Evolutionary conservation across 345 rosid species (phyloP).

Genomic region (Anastatica hierochuntica): DNA sequence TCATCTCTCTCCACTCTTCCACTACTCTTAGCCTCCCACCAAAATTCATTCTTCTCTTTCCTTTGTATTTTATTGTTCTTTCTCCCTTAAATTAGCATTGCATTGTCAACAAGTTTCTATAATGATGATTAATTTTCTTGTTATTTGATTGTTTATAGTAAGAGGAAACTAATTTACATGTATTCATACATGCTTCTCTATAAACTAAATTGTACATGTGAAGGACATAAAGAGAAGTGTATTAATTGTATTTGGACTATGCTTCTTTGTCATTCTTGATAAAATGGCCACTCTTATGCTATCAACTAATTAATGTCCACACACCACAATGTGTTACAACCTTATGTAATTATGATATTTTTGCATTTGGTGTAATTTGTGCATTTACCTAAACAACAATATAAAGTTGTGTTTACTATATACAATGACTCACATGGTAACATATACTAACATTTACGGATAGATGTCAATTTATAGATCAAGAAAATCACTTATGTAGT

Average conservation of each 20-base stretch:
- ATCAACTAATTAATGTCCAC: conserved; percentile 4
- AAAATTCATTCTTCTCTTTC: conserved; percentile 5
- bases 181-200: no score
- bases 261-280: conserved; percentile 21
- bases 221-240: conserved; percentile 22
- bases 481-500: no score
- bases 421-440: no score
- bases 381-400: no score
- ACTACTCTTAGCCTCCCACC: no score
- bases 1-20: conserved; percentile 26
- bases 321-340: not conserved
- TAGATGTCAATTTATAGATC: no score
- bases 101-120: not conserved
- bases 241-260: conserved; percentile 17
- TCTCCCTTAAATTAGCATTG: not conserved
- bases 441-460: no score
- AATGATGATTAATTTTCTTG: conserved; percentile 11
- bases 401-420: no score
- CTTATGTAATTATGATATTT: not conserved
- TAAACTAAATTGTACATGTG: conserved; percentile 14
- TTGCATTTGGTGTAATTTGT: no score
- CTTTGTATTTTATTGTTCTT: not conserved
- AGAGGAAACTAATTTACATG: no score
- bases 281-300: conserved; percentile 10
- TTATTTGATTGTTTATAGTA: conserved; percentile 12